These are phyloP conservation scores for Juglanconis sp. DNA, from an alignment of 2,329 filamentous ascomycete species.

Conservation along the genomic window DNA sequence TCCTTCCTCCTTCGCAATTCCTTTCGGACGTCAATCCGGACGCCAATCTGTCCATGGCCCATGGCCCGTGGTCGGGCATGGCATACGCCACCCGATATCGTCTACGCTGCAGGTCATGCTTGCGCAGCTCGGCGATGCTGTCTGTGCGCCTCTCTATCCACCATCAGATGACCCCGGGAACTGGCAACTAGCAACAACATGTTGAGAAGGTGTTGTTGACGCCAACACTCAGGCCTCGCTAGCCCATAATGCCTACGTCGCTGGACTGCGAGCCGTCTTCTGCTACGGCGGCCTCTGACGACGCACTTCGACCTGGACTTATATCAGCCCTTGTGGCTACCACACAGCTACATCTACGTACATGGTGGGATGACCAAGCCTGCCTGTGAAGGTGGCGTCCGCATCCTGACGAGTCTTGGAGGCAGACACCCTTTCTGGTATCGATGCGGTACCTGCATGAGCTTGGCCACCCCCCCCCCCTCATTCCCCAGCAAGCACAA, in stretches of 20 bases:
- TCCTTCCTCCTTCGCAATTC: neutral
- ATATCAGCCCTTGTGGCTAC: no score
- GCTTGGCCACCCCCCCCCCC: neutral
- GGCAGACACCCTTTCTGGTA: neutral
- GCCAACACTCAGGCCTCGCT: neutral
- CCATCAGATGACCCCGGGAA: no score
- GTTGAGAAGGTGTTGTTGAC: neutral
- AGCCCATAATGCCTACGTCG: neutral
- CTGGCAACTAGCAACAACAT: no score
- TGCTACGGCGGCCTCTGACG: no score
- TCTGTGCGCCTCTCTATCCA: neutral
- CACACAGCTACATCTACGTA: no score
- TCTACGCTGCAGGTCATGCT: neutral
- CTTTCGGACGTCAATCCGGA: no score
- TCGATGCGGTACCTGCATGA: constrained; percentile 15
- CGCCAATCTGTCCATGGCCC: no score
- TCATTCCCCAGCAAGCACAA: neutral
- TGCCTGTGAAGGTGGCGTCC: neutral
- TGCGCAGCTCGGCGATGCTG: neutral
- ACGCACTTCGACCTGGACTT: no score
- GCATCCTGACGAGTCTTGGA: neutral
- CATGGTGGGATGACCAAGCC: no score
- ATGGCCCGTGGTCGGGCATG: neutral
- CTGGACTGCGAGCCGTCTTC: no score
- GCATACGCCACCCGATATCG: neutral